Evolutionary conservation across 2,329 filamentous ascomycete species (phyloP).

Genomic region (Dactylellina parvicollis): DNA sequence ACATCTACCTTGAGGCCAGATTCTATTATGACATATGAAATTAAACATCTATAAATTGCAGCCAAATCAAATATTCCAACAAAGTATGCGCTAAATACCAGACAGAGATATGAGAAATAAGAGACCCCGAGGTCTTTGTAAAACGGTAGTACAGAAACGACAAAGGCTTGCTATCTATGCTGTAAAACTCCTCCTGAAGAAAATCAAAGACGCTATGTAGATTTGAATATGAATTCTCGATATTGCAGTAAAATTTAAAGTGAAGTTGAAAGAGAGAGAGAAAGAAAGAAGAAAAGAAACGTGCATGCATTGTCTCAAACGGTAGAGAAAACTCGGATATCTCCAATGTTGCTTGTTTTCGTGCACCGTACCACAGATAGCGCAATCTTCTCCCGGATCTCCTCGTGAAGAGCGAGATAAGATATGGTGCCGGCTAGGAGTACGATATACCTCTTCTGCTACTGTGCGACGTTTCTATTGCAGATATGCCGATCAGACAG

Average conservation of each 20-base stretch:
- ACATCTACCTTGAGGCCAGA: slow-evolving; percentile 1
- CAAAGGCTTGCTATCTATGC: slow-evolving; percentile 40
- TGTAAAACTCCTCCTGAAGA: slow-evolving; percentile 11
- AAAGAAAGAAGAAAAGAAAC: no score
- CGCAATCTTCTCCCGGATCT: slow-evolving; percentile 9
- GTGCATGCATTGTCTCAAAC: background rate
- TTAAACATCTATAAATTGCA: slow-evolving; percentile 6
- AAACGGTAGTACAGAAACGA: background rate
- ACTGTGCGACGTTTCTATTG: slow-evolving; percentile 28
- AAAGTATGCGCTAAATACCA: slow-evolving; percentile 36
- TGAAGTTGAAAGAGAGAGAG: no score
- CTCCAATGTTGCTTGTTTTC: background rate
- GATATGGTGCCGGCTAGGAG: background rate
- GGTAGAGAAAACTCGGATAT: background rate
- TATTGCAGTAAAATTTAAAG: no score
- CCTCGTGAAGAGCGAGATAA: slow-evolving; percentile 11
- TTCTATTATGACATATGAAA: slow-evolving; percentile 12
- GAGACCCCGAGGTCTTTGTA: background rate
- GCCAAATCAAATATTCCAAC: background rate
- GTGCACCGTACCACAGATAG: slow-evolving; percentile 25
- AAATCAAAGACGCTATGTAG: background rate
- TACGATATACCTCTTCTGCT: background rate
- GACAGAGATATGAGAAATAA: background rate
- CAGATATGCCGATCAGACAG: slow-evolving; percentile 10
- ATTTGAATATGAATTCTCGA: background rate